Percentiles rank a stretch among this genome's conserved stretches.
phyloP scores from a whole-genome alignment of 768 basidiomycete genomes.

The Sarcodon aspratus region DNA sequence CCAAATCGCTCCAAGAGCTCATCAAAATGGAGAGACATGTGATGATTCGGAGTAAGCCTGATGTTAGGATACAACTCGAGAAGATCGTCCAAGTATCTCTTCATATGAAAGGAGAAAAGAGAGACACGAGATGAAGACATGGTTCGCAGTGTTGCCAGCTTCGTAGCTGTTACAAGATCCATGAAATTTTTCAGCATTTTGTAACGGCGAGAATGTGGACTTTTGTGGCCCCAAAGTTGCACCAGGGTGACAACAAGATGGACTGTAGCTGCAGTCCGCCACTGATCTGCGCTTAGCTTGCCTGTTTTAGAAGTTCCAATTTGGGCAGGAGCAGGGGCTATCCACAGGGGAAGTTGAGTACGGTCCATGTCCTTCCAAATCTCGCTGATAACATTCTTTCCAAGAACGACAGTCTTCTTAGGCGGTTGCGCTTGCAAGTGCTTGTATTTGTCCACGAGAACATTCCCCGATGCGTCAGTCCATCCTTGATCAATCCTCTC shows the following conservation, averaged over 20 bases:
- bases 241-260: conserved; percentile 11
- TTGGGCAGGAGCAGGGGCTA: conserved; percentile 2
- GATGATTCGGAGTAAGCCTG: conserved; percentile 25
- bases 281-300: conserved; percentile 14
- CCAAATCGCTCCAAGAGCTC: conserved; percentile 11
- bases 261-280: conserved; percentile 8
- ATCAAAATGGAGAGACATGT: conserved; percentile 26
- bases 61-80: conserved; percentile 18
- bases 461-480: neutral
- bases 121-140: conserved; percentile 11
- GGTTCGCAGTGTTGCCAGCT: conserved; percentile 15
- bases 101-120: conserved; percentile 17
- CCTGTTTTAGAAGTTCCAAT: conserved; percentile 14
- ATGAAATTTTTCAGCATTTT: too few species aligned
- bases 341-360: neutral
- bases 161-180: conserved; percentile 22
- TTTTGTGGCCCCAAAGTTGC: conserved; percentile 9
- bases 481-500: neutral
- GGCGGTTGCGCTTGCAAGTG: neutral
- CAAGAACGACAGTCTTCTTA: conserved; percentile 9
- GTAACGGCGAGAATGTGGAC: neutral
- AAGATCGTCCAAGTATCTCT: conserved; percentile 19
- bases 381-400: conserved; percentile 6
- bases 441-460: neutral
- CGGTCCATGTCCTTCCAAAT: conserved; percentile 2